Base-by-base conservation (phyloP, 2,329 filamentous ascomycete genomes). In the Xylaria multiplex region DNA sequence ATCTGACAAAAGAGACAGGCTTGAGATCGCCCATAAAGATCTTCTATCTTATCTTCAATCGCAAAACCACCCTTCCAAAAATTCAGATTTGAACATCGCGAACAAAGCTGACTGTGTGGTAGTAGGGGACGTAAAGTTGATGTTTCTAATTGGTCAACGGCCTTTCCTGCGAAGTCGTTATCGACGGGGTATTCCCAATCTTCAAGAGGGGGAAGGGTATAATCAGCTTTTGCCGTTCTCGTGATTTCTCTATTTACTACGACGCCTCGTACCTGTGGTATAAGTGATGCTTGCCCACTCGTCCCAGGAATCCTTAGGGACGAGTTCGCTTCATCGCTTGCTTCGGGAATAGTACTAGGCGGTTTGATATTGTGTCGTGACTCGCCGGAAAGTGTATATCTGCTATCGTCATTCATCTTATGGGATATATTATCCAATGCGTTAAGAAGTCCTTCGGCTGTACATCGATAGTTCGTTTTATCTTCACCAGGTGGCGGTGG, bases 161-260 rank as follows among this genome's bases (percentile, higher is more conserved):
- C 62, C n/a, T 60, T 54, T n/a, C 24, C n/a, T n/a, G 60, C 61
- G 37, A 66, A 69, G 6, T 19, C 27, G 37, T 62, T 62, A 9
- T 65, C 62, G n/a, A 66, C 40, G 22, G 49, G 63, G 48, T 53
- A 68, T 14, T 56, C 52, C 63, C 59, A 66, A 19, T 57, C 48
- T 22, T 63, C 32, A 14, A 63, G 53, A 40, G 59, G 40, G 7
- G 48, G 52, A 3, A 62, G 45, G 4, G 50, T 45, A 32, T 57
- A 62, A 54, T 61, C 30, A 57, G 54, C 45, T 49, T 48, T 24
- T n/a, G 11, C 37, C 6, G 37, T 32, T n/a, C 24, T 54, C 5
- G 37, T 42, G 19, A 32, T 56, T 14, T 30, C 53, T 45, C 37
- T 8, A 30, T 56, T 43, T 13, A 49, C 11, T 14, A 24, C 11